A percentile compares a stretch with the other conserved stretches of the same genome.
Evolutionary conservation across 352 stramenopile species (phyloP).

Genomic region (Globisporangium splendens): DNA sequence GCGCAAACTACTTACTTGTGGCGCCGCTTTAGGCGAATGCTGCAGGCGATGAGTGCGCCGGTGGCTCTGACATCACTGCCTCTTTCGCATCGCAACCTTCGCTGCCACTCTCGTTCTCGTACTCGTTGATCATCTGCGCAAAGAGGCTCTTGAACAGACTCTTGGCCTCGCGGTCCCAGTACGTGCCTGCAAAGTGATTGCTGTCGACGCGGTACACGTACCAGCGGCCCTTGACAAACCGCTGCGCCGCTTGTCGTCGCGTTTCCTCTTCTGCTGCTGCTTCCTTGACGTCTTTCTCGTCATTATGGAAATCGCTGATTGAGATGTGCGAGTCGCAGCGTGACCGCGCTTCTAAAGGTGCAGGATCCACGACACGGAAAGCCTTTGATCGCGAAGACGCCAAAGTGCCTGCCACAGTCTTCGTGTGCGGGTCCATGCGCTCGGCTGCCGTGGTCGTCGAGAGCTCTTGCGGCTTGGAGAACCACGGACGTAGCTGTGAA

Average conservation of each 20-base stretch:
- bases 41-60: too few relatives aligned
- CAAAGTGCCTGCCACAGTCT: conserved; percentile 19
- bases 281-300: conserved; percentile 28
- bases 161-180: conserved; percentile 57
- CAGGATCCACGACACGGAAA: conserved; percentile 11
- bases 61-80: too few relatives aligned
- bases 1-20: too few relatives aligned
- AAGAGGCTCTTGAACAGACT: conserved; percentile 74
- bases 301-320: conserved; percentile 56
- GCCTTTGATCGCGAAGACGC: conserved; percentile 35
- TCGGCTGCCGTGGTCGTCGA: too few relatives aligned
- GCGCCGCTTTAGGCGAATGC: too few relatives aligned
- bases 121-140: conserved; percentile 55
- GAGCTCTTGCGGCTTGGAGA: conserved; percentile 47
- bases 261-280: too few relatives aligned
- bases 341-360: conserved; percentile 11
- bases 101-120: conserved; percentile 27
- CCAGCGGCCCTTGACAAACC: conserved; percentile 60
- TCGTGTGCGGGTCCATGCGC: too few relatives aligned
- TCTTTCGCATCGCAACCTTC: neutral
- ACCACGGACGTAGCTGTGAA: conserved; percentile 69
- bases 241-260: conserved; percentile 7
- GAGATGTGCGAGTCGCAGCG: conserved; percentile 71
- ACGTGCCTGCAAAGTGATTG: conserved; percentile 73
- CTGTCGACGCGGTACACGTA: conserved; percentile 80